phyloP scores from a whole-genome alignment of 2,329 filamentous ascomycete genomes.

The Arthrinium phaeospermum region DNA sequence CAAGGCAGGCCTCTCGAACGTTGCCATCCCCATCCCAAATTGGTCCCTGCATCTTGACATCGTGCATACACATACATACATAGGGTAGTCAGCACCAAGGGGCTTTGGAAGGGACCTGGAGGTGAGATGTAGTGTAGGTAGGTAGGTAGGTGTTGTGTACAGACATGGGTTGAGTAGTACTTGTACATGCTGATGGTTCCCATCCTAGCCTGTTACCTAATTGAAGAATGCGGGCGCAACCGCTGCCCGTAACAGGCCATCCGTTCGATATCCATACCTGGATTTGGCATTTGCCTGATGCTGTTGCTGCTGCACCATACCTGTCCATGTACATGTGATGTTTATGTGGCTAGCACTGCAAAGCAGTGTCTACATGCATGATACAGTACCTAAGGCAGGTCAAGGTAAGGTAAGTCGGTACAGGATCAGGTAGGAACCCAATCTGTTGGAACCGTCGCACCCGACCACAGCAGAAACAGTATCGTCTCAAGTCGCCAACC shows the following conservation, averaged over 20 bases:
- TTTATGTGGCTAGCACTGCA: conserved; percentile 12
- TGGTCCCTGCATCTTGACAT: conserved; percentile 15
- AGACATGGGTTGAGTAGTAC: neutral
- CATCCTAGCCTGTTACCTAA: neutral
- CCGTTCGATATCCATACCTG: neutral
- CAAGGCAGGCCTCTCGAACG: neutral
- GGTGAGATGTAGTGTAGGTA: neutral
- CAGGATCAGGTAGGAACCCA: neutral
- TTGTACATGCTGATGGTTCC: neutral
- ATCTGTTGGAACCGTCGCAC: conserved; percentile 17
- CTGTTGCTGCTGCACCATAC: neutral
- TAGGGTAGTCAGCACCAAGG: neutral
- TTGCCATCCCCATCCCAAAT: conserved; percentile 7
- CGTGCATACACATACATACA: neutral
- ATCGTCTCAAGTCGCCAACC: conserved; percentile 6
- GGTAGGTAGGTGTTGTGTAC: neutral
- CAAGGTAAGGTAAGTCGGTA: neutral
- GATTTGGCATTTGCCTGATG: neutral
- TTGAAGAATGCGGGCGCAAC: conserved; percentile 15
- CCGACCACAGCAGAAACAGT: conserved; percentile 13
- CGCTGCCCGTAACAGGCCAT: conserved; percentile 15
- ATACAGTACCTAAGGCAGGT: neutral
- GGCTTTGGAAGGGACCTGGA: too few species aligned
- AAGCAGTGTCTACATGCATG: conserved; percentile 7
- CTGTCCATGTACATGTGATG: neutral